A percentile compares a stretch with the other conserved stretches of the same genome.
Conservation (phyloP, 2,329 filamentous ascomycete species). For the Akanthomyces lecanii region DNA sequence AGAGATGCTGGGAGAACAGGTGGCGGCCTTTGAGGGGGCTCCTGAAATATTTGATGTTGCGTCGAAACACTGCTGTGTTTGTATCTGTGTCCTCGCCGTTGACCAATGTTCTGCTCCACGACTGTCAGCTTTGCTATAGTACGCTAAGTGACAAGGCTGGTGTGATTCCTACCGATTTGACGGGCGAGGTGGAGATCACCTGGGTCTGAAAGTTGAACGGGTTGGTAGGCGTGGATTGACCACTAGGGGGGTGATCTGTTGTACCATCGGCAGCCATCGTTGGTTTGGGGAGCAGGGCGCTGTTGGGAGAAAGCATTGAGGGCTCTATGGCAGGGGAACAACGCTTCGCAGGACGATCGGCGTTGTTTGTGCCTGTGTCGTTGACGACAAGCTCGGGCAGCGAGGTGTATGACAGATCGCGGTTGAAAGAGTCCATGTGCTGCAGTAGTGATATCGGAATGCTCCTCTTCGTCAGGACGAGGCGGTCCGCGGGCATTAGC, state of each 20-base stretch:
- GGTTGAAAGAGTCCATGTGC: constrained; percentile 8
- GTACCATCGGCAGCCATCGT: constrained; percentile 25
- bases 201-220: constrained; percentile 96
- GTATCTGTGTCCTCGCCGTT: constrained; percentile 93
- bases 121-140: not conserved
- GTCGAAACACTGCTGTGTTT: constrained; percentile 91
- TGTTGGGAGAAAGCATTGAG: constrained; percentile 10
- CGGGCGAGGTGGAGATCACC: constrained; percentile 66
- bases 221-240: constrained; percentile 43
- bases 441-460: not conserved
- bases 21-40: constrained; percentile 79
- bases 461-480: not conserved
- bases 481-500: not conserved
- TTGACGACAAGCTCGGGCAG: constrained; percentile 21
- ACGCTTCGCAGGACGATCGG: not conserved
- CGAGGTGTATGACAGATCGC: not conserved
- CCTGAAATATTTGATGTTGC: constrained; percentile 90
- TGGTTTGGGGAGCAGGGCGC: constrained; percentile 17
- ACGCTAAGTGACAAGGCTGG: not conserved
- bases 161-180: constrained; percentile 63
- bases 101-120: constrained; percentile 68
- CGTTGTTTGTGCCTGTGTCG: constrained; percentile 2
- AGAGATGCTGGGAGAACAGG: constrained; percentile 87
- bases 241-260: constrained; percentile 15
- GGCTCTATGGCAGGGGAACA: not conserved